Conservation (phyloP, 1,139 yeast species). For the Taiozyma onychis region DNA sequence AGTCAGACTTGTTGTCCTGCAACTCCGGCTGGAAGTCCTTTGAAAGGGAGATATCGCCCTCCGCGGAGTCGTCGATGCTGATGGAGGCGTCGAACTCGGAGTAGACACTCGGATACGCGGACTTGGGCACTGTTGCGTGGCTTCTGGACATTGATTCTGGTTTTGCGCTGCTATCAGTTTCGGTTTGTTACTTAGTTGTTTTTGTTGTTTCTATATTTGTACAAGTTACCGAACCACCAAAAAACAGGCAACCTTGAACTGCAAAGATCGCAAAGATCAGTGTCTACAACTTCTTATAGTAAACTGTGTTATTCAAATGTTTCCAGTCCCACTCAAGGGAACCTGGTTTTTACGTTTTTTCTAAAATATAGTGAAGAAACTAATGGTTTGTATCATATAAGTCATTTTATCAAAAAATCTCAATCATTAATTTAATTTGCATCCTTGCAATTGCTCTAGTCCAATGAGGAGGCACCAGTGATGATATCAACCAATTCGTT, state of each 20-base stretch:
- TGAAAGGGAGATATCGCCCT: slow-evolving; percentile 19
- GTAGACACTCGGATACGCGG: slow-evolving; percentile 18
- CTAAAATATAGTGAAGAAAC: not conserved
- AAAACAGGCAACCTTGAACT: too few relatives aligned
- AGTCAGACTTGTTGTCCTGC: not conserved
- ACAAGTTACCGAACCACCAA: too few relatives aligned
- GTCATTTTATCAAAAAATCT: slow-evolving; percentile 1
- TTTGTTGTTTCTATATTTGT: too few relatives aligned
- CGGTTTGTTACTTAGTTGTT: not conserved
- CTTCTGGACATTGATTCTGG: not conserved
- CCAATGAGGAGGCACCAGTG: slow-evolving; percentile 99
- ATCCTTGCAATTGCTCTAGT: slow-evolving; percentile 35
- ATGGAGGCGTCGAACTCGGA: slow-evolving; percentile 18
- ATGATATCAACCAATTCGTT: slow-evolving; percentile 99
- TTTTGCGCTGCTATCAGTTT: not conserved
- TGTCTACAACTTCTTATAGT: not conserved
- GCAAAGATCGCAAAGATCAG: too few relatives aligned
- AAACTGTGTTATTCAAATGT: not conserved
- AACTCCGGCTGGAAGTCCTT: slow-evolving; percentile 1
- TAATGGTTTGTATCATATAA: not conserved
- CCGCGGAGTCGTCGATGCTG: slow-evolving; percentile 19
- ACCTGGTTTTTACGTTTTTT: not conserved
- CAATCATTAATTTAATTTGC: not conserved
- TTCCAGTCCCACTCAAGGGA: not conserved
- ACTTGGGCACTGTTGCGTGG: slow-evolving; percentile 11